Evolutionary conservation across 2,329 filamentous ascomycete genomes (phyloP), one percentile per base, ranked within the genome.

Genomic region (Coniochaeta prunicola): DNA sequence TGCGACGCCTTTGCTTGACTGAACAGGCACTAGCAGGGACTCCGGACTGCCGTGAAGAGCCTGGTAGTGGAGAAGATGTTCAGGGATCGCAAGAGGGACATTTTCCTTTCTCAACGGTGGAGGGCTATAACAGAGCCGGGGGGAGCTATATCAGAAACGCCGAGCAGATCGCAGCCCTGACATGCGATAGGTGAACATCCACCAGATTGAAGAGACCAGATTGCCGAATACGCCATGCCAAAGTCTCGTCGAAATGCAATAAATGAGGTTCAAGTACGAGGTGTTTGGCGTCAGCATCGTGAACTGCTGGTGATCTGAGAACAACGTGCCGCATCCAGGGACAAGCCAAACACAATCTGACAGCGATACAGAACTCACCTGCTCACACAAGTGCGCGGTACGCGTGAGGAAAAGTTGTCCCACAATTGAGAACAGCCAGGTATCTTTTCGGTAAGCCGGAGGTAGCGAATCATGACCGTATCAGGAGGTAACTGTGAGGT

Each of bases 171-270:
- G 45, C 24, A 50, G 45, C 45, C 13, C 45, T 50, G 53, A 31
- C 53, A 26, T 21, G 30, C 31, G 53, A 65, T 68, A 68, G 65
- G 64, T 64, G 57, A 61, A 60, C 62, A 64, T 61, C 61, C 63
- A 58, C 58, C 53, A 63, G 60, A 61, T 66, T 64, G n/a, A n/a
- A 66, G 64, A 64, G 65, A 62, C 60, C 64, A 69, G 67, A 69
- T 67, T 70, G 66, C 68, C 68, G 65, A 69, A 65, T 59, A 63
- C 56, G 63, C 30, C 30, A 54, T 50, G 45, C 13, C 45, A 28
- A 21, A 30, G 15, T 21, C 40, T 45, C 4, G 17, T 24, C 24
- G 13, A 19, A 57, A 59, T 58, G 60, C 64, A 59, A 63, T 58
- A 53, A 58, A 63, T 60, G n/a, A 48, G 53, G 56, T 56, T 57